Evolutionary conservation across 1,139 yeast genomes (phyloP), one percentile per base, ranked within the genome.

Genomic region (Groenewaldozyma sp.): DNA sequence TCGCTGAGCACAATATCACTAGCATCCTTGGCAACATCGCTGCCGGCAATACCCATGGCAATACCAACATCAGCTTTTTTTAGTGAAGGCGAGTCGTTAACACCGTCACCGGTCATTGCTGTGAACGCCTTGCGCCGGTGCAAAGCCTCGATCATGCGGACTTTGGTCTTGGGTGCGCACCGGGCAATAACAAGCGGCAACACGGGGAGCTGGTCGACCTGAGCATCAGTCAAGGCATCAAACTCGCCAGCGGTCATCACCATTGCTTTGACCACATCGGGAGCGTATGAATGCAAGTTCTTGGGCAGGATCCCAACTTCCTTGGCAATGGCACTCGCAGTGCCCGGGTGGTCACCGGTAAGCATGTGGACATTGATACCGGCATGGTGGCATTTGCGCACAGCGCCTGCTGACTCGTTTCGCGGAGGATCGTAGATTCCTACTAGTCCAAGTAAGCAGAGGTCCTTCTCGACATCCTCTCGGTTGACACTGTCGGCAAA

Each of bases 101-200:
- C 91, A 18, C 93, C 93, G 59, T 82, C 93, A 50, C 93, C 94
- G 31, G 94, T 82, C 93, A 82, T 82, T 26, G 91, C 93, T 49
- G 80, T 77, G 54, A 76, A 79, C 48, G 75, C 76, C 16, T 68
- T 60, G 45, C 88, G 71, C 48, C 93, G 74, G 52, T 82, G 91
- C 34, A 82, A 67, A 0, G 93, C 91, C 31, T 82, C 88, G 54
- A 82, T 81, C 82, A 82, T 78, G 49, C 87, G 71, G 18, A 82
- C 93, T 57, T 82, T 82, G 26, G 93, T 82, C 56, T 79, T 83
- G 3, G 94, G 94, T 10, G 93, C 83, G 64, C 93, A 82, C 48
- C 94, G 70, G 4, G 93, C 93, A 63, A 82, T 77, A 27, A 82
- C 94, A 42, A 81, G 66, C 2, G 93, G 93, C 41, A 82, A 64